Base-by-base conservation (phyloP, 2,329 filamentous ascomycete species). In the Aureobasidium namibiae region DNA sequence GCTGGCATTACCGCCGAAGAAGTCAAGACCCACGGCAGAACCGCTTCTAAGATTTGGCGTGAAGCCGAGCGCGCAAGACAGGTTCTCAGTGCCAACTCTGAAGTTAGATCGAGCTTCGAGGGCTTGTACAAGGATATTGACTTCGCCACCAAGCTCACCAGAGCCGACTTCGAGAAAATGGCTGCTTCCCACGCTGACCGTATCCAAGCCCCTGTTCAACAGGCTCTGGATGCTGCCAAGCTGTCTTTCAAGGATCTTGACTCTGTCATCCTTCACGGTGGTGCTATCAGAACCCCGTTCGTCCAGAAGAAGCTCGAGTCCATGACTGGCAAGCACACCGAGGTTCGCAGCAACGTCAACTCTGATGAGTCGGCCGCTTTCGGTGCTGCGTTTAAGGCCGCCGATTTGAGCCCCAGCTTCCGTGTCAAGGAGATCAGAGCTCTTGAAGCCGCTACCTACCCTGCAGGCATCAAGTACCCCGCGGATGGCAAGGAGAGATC, bases 301-400 rank as follows among this genome's bases (percentile, higher is more conserved):
- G 90, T 99, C 11, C 92, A 97, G 73, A 92, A 87, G 74, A 82
- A 88, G 67, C 83, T 99, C 16, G 91, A 96, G 75, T 83, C 84
- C 62, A 74, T 89, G 44, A 82, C 86, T 53, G 88, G 89, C 38
- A 82, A 81, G 18, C 74, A 85, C 8, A 84, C 88, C 54, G 96
- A 95, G 78, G 80, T 99, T 61, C 87, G 91, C 64, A 88, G 87
- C 69, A 99, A 95, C 67, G 94, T 99, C 70, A 99, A 99, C 76
- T 89, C 92, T 11, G 94, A 99, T 68, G 94, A 99, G 75, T 88
- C 94, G 24, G 94, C 94, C 53, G 94, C 95, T 10, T 95, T 97
- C 72, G 94, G 94, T 67, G 92, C 94, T 59, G 92, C 88, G 29
- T 97, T 99, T 80, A 90, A 92, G 70, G 94, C 90, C 53, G 94